A percentile compares a stretch with the other conserved stretches of the same genome.
phyloP scores from a whole-genome alignment of 1,284 basidiomycete genomes.

The Singerocomus inundabilis region DNA sequence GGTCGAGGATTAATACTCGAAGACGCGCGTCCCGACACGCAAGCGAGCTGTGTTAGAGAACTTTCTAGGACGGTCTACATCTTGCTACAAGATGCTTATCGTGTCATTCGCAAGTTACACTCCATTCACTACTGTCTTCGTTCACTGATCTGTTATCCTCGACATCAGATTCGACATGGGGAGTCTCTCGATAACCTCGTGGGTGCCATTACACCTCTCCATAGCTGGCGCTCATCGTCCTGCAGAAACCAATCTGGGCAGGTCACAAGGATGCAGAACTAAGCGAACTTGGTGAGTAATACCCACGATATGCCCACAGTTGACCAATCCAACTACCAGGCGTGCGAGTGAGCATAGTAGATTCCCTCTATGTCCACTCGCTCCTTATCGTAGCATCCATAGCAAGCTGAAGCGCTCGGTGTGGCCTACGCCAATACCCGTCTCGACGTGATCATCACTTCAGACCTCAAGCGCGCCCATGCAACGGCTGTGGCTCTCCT shows the following conservation, averaged over 20 bases:
- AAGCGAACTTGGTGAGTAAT: conserved; percentile 71
- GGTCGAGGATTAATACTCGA: conserved; percentile 18
- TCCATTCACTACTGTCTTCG: conserved; percentile 3
- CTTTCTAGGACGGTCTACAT: conserved; percentile 7
- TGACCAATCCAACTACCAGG: conserved; percentile 41
- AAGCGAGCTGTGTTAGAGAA: conserved; percentile 16
- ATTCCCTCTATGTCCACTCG: neutral
- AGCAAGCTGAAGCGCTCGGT: conserved; percentile 85
- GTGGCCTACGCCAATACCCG: conserved; percentile 55
- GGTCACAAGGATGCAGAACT: conserved; percentile 84
- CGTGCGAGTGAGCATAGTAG: conserved; percentile 52
- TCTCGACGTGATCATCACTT: conserved; percentile 74
- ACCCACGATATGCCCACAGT: neutral
- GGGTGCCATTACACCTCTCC: conserved; percentile 12
- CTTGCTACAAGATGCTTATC: no score
- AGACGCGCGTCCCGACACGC: conserved; percentile 27
- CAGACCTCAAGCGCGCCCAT: conserved; percentile 75
- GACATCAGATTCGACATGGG: conserved; percentile 67
- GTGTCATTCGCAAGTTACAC: conserved; percentile 25
- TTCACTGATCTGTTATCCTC: conserved; percentile 25
- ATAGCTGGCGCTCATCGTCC: neutral
- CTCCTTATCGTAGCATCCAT: conserved; percentile 4
- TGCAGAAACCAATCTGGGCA: conserved; percentile 65
- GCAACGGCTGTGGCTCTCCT: conserved; percentile 67
- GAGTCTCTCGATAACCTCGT: conserved; percentile 74